Evolutionary conservation across 208 protist species (phyloP), one percentile per base, ranked within the genome.

Genomic region (Leishmania tarentolae): DNA sequence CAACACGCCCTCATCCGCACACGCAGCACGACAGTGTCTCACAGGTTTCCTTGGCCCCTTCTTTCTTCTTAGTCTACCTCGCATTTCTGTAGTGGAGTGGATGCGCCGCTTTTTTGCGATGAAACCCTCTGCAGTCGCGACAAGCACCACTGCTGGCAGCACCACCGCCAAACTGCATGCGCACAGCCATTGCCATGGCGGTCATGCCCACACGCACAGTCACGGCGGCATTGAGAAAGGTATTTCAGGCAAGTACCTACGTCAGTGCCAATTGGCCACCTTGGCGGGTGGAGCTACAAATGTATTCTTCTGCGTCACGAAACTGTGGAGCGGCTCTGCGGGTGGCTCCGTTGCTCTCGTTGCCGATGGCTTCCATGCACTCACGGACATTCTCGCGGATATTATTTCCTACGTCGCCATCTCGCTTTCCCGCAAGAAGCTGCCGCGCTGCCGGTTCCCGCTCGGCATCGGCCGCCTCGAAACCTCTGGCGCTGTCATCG

Each of bases 291-390:
- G 87, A 2, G 80, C 79, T 28, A 92, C 93, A 0, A 97, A 97
- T 53, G 78, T 97, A 21, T 92, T 96, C 79, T 96, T 97, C 80
- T 88, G 89, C 75, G 82, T 85, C 31, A 90, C 87, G 1, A 97
- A 97, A 76, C 77, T 97, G 13, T 94, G 87, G 79, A 28, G 91
- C 42, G 94, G 94, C 71, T 86, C 86, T 11, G 82, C 91, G 6
- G 94, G 94, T 28, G 94, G 94, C 70, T 96, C 92, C 19, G 92
- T 96, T 11, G 94, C 94, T 24, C 88, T 97, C 57, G 84, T 97
- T 47, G 94, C 94, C 37, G 94, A 97, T 79, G 94, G 94, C 59
- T 94, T 96, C 73, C 94, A 97, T 76, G 80, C 94, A 13, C 76
- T 97, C n/a, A 93, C 92, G 13, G 94, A 97, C 81, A 85, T 97